Percentiles rank a stretch among this genome's conserved stretches.
Conservation (phyloP, 176 grass and related monocot species). For the Elymus sibiricus region DNA sequence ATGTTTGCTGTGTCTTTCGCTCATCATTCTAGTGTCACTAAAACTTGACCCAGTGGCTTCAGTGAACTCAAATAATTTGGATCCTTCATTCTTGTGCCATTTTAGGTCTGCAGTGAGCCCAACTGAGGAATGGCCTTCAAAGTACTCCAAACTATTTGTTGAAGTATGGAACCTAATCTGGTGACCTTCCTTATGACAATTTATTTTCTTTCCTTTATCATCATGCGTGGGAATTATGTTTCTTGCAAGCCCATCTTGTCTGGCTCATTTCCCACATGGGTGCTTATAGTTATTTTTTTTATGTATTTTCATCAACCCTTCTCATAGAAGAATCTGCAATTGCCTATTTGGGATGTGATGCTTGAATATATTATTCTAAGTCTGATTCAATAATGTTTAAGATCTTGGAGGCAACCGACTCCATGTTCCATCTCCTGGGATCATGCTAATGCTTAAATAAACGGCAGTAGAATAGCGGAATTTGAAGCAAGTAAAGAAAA, state of each 20-base stretch:
- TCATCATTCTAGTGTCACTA: not conserved
- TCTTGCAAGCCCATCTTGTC: not conserved
- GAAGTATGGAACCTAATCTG: slow-evolving; percentile 35
- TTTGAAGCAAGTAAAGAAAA: not conserved
- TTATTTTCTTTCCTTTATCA: not conserved
- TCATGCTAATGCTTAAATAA: not conserved
- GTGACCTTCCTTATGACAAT: not conserved
- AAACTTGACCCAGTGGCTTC: not conserved
- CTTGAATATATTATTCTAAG: not conserved
- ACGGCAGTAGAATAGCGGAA: not conserved
- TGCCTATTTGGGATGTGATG: not conserved
- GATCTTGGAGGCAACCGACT: not conserved
- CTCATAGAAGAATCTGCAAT: not conserved
- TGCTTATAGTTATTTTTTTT: not conserved
- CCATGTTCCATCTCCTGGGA: not conserved
- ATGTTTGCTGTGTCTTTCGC: not conserved
- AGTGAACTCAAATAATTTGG: not conserved
- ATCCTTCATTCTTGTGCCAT: not conserved
- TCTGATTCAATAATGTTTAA: not conserved
- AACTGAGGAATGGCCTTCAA: slow-evolving; percentile 73
- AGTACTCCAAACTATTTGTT: slow-evolving; percentile 69
- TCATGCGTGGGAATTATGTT: not conserved
- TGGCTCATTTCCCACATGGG: not conserved
- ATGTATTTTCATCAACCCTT: not conserved
- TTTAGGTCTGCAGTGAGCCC: slow-evolving; percentile 60